phyloP scores from a whole-genome alignment of 2,329 filamentous ascomycete genomes.

The Venturia asperata region DNA sequence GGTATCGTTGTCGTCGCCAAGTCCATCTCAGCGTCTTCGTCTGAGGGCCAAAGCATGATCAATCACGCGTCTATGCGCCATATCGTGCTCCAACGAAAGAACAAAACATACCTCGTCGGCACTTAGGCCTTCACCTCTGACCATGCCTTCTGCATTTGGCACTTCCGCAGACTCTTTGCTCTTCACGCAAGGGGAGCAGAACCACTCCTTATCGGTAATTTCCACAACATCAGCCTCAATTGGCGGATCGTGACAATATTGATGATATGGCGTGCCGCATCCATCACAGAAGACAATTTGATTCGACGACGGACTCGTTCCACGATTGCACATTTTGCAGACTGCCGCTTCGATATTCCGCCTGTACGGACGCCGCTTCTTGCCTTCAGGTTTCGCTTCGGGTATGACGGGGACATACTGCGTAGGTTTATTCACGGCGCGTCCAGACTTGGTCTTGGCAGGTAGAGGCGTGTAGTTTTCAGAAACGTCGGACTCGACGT shows the following conservation, averaged over 20 bases:
- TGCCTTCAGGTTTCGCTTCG: conserved; percentile 44
- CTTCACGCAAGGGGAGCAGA: conserved; percentile 44
- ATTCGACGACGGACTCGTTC: conserved; percentile 65
- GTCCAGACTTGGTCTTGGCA: conserved; percentile 68
- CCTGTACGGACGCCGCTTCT: conserved; percentile 52
- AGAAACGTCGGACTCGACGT: conserved; percentile 34
- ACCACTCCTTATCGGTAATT: conserved; percentile 63
- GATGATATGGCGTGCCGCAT: conserved; percentile 74
- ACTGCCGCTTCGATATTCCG: conserved; percentile 51
- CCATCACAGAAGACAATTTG: conserved; percentile 81
- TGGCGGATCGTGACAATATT: conserved; percentile 69
- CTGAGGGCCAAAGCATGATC: neutral
- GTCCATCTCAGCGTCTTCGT: neutral
- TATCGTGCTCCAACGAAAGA: neutral
- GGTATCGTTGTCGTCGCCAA: neutral
- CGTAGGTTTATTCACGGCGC: conserved; percentile 61
- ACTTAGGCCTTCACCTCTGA: conserved; percentile 16
- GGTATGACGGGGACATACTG: conserved; percentile 52
- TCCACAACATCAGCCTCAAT: conserved; percentile 64
- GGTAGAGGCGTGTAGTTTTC: conserved; percentile 48
- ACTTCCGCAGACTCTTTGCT: conserved; percentile 20
- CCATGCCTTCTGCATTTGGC: conserved; percentile 26
- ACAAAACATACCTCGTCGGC: conserved; percentile 15
- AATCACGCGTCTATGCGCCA: neutral
- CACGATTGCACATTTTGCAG: conserved; percentile 66